Evolutionary conservation across 2,329 filamentous ascomycete genomes (phyloP).

Genomic region (Colletotrichum sp.): DNA sequence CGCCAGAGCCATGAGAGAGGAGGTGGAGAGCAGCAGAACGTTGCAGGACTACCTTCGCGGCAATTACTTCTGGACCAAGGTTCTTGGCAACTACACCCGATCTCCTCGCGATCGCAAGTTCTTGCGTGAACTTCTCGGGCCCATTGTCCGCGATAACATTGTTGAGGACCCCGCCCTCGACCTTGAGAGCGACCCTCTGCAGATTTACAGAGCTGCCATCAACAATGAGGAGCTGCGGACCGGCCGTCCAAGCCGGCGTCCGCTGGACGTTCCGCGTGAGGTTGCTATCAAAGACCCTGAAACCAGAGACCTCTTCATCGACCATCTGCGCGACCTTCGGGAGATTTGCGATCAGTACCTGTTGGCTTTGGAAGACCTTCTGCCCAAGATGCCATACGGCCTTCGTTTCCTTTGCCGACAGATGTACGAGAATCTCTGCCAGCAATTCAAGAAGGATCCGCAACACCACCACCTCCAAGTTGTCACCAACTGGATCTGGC

Average conservation of each 20-base stretch:
- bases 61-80: constrained; percentile 91
- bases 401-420: constrained; percentile 87
- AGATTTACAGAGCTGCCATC: constrained; percentile 94
- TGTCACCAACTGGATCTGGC: constrained; percentile 92
- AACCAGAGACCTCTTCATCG: constrained; percentile 90
- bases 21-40: constrained; percentile 74
- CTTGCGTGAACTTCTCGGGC: constrained; percentile 83
- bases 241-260: constrained; percentile 80
- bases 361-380: constrained; percentile 76
- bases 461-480: constrained; percentile 80
- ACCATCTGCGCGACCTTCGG: constrained; percentile 89
- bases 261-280: constrained; percentile 85
- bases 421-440: constrained; percentile 78
- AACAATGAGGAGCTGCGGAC: constrained; percentile 97
- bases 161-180: constrained; percentile 91
- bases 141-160: constrained; percentile 88
- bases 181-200: constrained; percentile 94
- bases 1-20: constrained; percentile 80
- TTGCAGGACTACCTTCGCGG: constrained; percentile 87
- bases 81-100: constrained; percentile 86
- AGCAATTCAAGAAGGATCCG: constrained; percentile 81
- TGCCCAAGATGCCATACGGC: constrained; percentile 91
- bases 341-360: constrained; percentile 96
- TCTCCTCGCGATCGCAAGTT: constrained; percentile 94
- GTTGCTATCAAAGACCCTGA: constrained; percentile 95